phyloP scores from a whole-genome alignment of 2,329 filamentous ascomycete species.

The Diplodia mutila region DNA sequence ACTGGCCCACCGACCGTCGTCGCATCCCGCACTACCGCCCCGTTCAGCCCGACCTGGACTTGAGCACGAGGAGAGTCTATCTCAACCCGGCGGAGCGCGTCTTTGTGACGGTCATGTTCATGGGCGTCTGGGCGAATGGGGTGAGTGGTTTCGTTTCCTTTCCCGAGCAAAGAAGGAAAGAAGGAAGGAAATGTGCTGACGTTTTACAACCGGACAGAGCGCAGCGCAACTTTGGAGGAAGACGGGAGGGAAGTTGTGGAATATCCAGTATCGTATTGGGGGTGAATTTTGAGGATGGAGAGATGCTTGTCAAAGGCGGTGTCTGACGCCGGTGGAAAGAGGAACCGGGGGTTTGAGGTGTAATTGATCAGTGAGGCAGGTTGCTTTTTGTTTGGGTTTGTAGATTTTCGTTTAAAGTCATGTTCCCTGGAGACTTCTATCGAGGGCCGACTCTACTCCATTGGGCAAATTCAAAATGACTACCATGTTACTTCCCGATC shows the following conservation, averaged over 20 bases:
- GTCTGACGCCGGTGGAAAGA: no score
- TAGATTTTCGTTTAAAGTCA: no score
- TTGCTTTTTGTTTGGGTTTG: no score
- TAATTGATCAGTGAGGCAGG: no score
- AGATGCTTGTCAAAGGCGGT: background rate
- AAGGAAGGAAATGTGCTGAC: background rate
- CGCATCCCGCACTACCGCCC: slow-evolving; percentile 55
- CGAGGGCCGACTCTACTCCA: no score
- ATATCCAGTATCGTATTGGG: slow-evolving; percentile 58
- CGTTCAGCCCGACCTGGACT: slow-evolving; percentile 49
- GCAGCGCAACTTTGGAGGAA: slow-evolving; percentile 30
- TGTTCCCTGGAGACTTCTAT: no score
- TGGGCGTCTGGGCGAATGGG: slow-evolving; percentile 50
- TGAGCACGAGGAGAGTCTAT: slow-evolving; percentile 49
- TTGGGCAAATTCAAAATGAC: no score
- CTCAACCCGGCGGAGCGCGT: slow-evolving; percentile 49
- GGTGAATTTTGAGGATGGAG: slow-evolving; percentile 53
- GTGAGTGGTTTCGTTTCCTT: slow-evolving; percentile 35
- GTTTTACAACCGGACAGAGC: background rate
- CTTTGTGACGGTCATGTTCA: slow-evolving; percentile 58
- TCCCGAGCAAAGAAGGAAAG: background rate
- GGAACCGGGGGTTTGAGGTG: no score
- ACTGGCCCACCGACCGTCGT: slow-evolving; percentile 55
- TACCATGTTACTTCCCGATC: no score
- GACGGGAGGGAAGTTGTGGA: slow-evolving; percentile 53